These are phyloP conservation scores for Coniochaeta ligniaria DNA, from an alignment of 2,329 filamentous ascomycete species.

Conservation along the genomic window DNA sequence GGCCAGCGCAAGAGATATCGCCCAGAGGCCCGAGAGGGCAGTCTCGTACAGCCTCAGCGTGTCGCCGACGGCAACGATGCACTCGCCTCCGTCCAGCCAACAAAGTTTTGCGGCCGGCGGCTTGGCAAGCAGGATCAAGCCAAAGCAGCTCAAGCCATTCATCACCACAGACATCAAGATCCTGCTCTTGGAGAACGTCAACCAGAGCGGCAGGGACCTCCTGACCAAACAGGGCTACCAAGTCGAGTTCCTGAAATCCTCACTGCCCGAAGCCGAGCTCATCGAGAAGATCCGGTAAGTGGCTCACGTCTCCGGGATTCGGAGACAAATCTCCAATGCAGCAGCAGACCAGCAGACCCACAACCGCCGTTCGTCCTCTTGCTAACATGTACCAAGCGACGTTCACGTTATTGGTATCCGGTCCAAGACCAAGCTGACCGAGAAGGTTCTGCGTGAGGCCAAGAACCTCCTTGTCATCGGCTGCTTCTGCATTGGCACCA, in stretches of 20 bases:
- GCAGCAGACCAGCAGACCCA: neutral
- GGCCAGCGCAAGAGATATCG: conserved; percentile 33
- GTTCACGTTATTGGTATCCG: conserved; percentile 97
- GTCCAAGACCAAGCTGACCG: conserved; percentile 92
- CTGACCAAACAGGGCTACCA: conserved; percentile 85
- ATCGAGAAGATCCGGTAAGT: conserved; percentile 91
- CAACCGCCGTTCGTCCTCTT: neutral
- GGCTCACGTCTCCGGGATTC: conserved; percentile 8
- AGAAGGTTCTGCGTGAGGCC: conserved; percentile 76
- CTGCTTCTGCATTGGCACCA: conserved; percentile 98
- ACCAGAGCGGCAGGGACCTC: conserved; percentile 79
- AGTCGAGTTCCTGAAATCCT: conserved; percentile 85
- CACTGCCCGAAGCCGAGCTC: conserved; percentile 83
- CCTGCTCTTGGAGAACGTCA: conserved; percentile 90
- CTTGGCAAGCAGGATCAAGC: conserved; percentile 31
- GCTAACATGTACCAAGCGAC: conserved; percentile 48
- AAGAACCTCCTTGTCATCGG: conserved; percentile 94
- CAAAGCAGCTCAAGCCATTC: conserved; percentile 89
- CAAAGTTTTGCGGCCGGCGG: conserved; percentile 30
- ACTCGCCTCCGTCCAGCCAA: conserved; percentile 62
- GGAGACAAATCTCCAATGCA: conserved; percentile 6
- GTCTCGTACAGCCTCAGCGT: conserved; percentile 57
- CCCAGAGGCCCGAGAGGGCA: conserved; percentile 27
- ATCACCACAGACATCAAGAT: conserved; percentile 96
- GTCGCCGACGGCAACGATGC: conserved; percentile 68